These are phyloP conservation scores for Chytriomyces confervae DNA, from an alignment of 192 early-diverging fungal genomes.

Conservation along the genomic window DNA sequence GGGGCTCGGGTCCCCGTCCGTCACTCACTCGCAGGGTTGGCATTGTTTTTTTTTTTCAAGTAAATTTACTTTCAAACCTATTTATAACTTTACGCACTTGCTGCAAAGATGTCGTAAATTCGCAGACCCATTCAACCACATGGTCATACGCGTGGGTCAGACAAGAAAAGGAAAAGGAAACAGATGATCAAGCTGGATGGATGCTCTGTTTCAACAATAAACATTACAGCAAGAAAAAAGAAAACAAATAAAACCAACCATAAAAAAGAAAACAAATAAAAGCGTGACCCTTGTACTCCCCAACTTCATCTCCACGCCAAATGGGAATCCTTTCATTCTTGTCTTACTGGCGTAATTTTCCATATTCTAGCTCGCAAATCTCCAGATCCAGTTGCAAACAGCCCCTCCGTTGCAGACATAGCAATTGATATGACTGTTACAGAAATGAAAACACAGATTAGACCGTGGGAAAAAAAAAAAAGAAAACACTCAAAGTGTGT, in stretches of 20 bases:
- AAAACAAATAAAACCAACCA: not conserved
- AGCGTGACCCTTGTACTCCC: too few species aligned
- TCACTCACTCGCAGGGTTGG: constrained; percentile 27
- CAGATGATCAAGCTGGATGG: not conserved
- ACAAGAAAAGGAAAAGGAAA: not conserved
- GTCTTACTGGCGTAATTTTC: constrained; percentile 43
- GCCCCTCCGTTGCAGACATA: constrained; percentile 74
- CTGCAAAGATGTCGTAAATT: not conserved
- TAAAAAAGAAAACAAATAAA: not conserved
- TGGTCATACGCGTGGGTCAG: not conserved
- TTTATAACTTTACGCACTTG: not conserved
- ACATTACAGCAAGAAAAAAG: not conserved
- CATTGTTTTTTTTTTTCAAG: constrained; percentile 17
- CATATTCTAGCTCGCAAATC: constrained; percentile 92
- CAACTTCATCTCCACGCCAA: too few species aligned
- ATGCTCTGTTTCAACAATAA: not conserved
- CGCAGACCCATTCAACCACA: not conserved
- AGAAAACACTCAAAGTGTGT: not conserved
- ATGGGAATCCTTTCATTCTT: not conserved
- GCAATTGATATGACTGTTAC: constrained; percentile 87
- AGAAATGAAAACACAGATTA: too few species aligned
- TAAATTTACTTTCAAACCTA: too few species aligned
- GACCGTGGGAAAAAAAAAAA: not conserved
- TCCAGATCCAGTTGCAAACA: constrained; percentile 97
- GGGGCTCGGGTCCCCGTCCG: constrained; percentile 31